Evolutionary conservation across 352 stramenopile species (phyloP).

Genomic region (Globisporangium yorkense): DNA sequence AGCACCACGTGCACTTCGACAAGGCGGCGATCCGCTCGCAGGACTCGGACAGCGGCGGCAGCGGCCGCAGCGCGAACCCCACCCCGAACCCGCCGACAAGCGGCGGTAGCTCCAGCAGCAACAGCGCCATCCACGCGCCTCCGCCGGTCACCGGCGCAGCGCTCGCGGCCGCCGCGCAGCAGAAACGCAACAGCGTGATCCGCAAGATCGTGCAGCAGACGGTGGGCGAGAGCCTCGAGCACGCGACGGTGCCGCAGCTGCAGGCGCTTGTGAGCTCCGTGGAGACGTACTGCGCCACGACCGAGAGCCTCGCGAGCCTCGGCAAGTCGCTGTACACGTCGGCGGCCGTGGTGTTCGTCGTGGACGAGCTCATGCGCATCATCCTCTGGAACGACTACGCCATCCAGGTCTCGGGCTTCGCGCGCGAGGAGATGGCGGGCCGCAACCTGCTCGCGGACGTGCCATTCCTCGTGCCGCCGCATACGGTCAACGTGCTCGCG

Average conservation of each 20-base stretch:
- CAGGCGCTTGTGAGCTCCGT: slow-evolving; percentile 67
- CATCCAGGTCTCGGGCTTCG: slow-evolving; percentile 65
- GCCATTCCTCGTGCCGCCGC: slow-evolving; percentile 55
- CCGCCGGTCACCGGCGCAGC: background rate
- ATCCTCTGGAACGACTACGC: slow-evolving; percentile 84
- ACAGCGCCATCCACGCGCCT: background rate
- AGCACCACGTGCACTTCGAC: slow-evolving; percentile 64
- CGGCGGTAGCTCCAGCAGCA: slow-evolving; percentile 1
- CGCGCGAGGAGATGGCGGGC: slow-evolving; percentile 75
- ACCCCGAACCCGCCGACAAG: background rate
- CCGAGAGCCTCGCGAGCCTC: slow-evolving; percentile 72
- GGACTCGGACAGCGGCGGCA: slow-evolving; percentile 42
- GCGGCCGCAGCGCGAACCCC: slow-evolving; percentile 20
- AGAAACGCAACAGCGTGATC: slow-evolving; percentile 39
- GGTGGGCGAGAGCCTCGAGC: slow-evolving; percentile 68
- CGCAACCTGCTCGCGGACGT: slow-evolving; percentile 67
- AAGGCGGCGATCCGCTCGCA: slow-evolving; percentile 33
- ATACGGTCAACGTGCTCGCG: slow-evolving; percentile 43
- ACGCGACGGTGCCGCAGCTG: slow-evolving; percentile 58
- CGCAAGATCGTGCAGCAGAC: slow-evolving; percentile 77
- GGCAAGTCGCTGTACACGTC: slow-evolving; percentile 84
- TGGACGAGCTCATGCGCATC: slow-evolving; percentile 81
- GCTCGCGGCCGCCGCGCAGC: slow-evolving; percentile 3
- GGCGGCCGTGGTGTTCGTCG: slow-evolving; percentile 66
- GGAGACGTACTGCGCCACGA: slow-evolving; percentile 69